phyloP scores from a whole-genome alignment of 176 grass and related monocot species.

The Oryza glaberrima region DNA sequence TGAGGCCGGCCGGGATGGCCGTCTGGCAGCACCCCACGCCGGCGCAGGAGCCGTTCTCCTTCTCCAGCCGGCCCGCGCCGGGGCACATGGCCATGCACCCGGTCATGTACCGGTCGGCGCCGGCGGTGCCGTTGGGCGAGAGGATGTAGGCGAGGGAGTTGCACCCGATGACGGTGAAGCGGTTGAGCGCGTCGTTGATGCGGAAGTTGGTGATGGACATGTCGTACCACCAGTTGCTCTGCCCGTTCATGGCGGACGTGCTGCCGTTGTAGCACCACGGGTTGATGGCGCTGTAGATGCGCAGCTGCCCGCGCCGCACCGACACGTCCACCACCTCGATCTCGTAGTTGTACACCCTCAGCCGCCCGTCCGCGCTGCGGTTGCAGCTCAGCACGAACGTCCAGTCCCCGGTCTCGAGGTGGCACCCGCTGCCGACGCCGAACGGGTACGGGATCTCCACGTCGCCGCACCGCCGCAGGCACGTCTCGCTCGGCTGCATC shows the following conservation, averaged over 20 bases:
- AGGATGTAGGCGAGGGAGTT: conserved; percentile 59
- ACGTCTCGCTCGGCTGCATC: conserved; percentile 40
- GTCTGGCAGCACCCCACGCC: conserved; percentile 82
- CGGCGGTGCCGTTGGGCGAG: conserved; percentile 12
- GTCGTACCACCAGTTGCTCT: conserved; percentile 49
- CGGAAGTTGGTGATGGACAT: conserved; percentile 57
- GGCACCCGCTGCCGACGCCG: conserved; percentile 63
- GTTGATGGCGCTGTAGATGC: conserved; percentile 50
- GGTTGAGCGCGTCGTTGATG: conserved; percentile 63
- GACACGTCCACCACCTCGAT: conserved; percentile 60
- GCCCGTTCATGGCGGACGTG: not conserved
- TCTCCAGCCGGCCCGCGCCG: not conserved
- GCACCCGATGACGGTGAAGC: conserved; percentile 78
- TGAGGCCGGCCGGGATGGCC: conserved; percentile 52
- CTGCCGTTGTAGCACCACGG: conserved; percentile 57
- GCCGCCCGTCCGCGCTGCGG: not conserved
- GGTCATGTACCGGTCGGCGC: conserved; percentile 41
- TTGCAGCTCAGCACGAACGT: conserved; percentile 57
- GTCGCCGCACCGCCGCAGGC: conserved; percentile 54
- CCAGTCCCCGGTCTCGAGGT: conserved; percentile 56
- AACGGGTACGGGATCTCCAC: conserved; percentile 82
- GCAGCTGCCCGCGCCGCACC: conserved; percentile 39
- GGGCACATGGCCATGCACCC: conserved; percentile 65
- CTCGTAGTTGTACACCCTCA: conserved; percentile 49
- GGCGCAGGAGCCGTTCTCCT: conserved; percentile 55